Evolutionary conservation across 176 grass and related monocot genomes (phyloP).

Genomic region (Oryza glumipatula): DNA sequence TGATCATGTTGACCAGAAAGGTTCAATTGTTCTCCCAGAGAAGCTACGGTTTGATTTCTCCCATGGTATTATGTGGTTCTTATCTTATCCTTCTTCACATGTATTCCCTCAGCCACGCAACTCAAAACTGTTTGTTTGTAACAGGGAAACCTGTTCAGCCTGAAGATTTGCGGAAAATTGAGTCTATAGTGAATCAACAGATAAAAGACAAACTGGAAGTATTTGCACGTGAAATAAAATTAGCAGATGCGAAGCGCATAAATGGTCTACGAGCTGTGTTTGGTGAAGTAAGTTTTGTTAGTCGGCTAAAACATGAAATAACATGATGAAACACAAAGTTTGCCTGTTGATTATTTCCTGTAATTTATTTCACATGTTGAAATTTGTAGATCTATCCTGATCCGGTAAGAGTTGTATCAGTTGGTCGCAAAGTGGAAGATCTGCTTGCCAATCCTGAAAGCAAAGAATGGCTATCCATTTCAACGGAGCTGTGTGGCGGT

Average conservation of each 20-base stretch:
- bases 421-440: conserved; percentile 87
- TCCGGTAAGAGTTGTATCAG: conserved; percentile 83
- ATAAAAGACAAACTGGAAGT: conserved; percentile 86
- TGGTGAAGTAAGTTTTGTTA: conserved; percentile 65
- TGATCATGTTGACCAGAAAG: conserved; percentile 97
- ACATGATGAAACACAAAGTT: not conserved
- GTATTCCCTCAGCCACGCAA: conserved; percentile 12
- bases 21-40: conserved; percentile 97
- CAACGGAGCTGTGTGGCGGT: conserved; percentile 93
- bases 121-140: conserved; percentile 28
- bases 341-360: conserved; percentile 16
- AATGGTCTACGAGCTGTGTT: conserved; percentile 84
- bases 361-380: not conserved
- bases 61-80: conserved; percentile 66
- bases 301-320: not conserved
- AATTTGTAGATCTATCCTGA: conserved; percentile 79
- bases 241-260: conserved; percentile 70
- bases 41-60: conserved; percentile 99
- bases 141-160: conserved; percentile 95
- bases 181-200: conserved; percentile 93
- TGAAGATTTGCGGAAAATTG: conserved; percentile 93
- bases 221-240: conserved; percentile 73
- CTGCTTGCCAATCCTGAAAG: conserved; percentile 69
- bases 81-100: conserved; percentile 9
- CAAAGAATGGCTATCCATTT: conserved; percentile 87